These are phyloP conservation scores for Aspergillus vadensis DNA, from an alignment of 2,329 filamentous ascomycete species.

Conservation along the genomic window DNA sequence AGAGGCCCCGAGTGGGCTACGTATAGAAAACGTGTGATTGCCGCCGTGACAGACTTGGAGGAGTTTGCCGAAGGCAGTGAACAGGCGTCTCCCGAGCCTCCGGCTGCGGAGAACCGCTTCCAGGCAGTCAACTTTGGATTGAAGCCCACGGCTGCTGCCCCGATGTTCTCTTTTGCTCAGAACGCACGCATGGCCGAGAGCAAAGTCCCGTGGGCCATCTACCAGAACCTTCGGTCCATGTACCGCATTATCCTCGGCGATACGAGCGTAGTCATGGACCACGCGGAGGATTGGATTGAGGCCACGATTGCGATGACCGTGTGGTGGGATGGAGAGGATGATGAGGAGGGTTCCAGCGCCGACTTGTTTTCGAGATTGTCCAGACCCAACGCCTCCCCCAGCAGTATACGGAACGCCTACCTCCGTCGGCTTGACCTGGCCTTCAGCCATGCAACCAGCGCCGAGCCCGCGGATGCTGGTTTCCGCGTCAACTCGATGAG, in stretches of 20 bases:
- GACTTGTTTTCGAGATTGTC: constrained; percentile 19
- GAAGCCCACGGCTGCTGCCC: constrained; percentile 42
- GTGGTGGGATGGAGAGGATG: constrained; percentile 88
- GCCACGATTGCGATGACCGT: constrained; percentile 78
- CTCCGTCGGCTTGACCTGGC: constrained; percentile 70
- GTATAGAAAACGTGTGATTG: constrained; percentile 74
- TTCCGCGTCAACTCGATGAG: constrained; percentile 77
- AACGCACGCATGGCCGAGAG: constrained; percentile 75
- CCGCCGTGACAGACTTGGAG: constrained; percentile 69
- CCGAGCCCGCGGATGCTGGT: constrained; percentile 60
- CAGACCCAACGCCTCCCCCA: not conserved
- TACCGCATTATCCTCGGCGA: constrained; percentile 81
- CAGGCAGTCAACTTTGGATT: constrained; percentile 53
- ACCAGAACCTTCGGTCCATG: constrained; percentile 77
- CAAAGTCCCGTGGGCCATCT: constrained; percentile 85
- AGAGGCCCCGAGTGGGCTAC: constrained; percentile 78
- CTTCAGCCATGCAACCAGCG: constrained; percentile 66
- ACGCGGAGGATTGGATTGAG: constrained; percentile 89
- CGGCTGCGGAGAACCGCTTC: constrained; percentile 47
- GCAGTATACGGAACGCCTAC: constrained; percentile 64
- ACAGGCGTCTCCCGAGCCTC: constrained; percentile 44
- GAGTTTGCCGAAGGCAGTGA: constrained; percentile 77
- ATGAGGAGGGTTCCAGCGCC: constrained; percentile 43
- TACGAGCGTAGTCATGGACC: constrained; percentile 71
- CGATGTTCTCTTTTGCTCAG: constrained; percentile 64